A percentile compares a stretch with the other conserved stretches of the same genome.
Conservation (phyloP, 371 early-diverging fungal genomes). For the Entomophthora muscae region DNA sequence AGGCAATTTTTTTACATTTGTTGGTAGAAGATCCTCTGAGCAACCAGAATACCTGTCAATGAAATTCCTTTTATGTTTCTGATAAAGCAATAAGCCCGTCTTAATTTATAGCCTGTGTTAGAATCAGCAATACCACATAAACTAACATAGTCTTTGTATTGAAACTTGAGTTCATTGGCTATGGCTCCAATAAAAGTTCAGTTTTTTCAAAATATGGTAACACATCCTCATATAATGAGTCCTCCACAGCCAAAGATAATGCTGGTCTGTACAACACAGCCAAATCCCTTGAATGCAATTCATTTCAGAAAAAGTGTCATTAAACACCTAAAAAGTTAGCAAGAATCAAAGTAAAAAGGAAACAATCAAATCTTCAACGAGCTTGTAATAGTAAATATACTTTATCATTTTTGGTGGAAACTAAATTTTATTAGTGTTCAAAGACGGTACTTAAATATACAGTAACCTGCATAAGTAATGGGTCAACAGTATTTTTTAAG, state of each 20-base stretch:
- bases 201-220: conserved; percentile 72
- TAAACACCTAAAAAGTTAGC: conserved; percentile 30
- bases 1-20: conserved; percentile 89
- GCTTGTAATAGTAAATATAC: too few relatives aligned
- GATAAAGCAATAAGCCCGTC: conserved; percentile 77
- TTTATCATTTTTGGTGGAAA: too few relatives aligned
- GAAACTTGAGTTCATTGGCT: conserved; percentile 89
- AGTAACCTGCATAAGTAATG: too few relatives aligned
- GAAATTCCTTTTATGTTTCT: conserved; percentile 78
- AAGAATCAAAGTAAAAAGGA: not conserved
- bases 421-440: too few relatives aligned
- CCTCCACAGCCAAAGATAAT: conserved; percentile 54
- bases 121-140: conserved; percentile 88
- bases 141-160: conserved; percentile 89
- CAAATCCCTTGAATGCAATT: conserved; percentile 19
- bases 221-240: conserved; percentile 80
- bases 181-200: conserved; percentile 77
- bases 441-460: too few relatives aligned
- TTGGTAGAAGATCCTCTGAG: conserved; percentile 74
- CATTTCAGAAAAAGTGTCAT: conserved; percentile 52
- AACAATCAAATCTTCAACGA: too few relatives aligned
- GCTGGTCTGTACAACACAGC: conserved; percentile 39
- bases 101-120: conserved; percentile 90
- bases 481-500: too few relatives aligned
- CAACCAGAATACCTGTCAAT: conserved; percentile 65